Conservation (phyloP, 1,284 basidiomycete species). For the Filobasidium uniguttulatum region DNA sequence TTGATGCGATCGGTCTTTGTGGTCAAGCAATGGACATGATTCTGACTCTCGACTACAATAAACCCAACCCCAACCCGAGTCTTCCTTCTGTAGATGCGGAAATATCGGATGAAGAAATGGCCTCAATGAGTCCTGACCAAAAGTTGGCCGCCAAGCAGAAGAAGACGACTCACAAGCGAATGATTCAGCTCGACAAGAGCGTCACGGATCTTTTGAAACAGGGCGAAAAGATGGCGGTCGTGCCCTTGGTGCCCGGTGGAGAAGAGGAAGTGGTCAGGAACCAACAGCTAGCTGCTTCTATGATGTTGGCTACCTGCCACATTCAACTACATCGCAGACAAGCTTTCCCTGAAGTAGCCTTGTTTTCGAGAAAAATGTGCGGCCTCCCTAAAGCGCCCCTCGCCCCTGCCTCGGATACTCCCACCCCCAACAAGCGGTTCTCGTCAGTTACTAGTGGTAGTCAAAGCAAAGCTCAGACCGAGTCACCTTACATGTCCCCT, state of each 20-base stretch:
- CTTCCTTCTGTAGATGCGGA: not conserved
- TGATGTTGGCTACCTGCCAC: slow-evolving; percentile 30
- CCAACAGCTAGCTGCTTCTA: slow-evolving; percentile 29
- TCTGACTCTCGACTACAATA: slow-evolving; percentile 25
- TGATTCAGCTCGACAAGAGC: slow-evolving; percentile 28
- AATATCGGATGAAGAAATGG: slow-evolving; percentile 13
- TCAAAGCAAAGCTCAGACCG: no score
- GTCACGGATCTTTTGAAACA: slow-evolving; percentile 30
- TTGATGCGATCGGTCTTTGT: slow-evolving; percentile 27
- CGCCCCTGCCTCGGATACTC: no score
- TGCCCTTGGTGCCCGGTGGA: slow-evolving; percentile 33
- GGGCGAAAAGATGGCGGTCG: slow-evolving; percentile 26
- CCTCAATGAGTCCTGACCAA: not conserved
- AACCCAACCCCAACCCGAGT: slow-evolving; percentile 10
- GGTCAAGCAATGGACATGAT: slow-evolving; percentile 26
- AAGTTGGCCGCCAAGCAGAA: slow-evolving; percentile 7
- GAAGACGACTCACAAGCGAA: slow-evolving; percentile 15
- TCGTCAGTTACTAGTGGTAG: no score
- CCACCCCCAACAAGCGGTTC: no score
- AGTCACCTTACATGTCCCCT: no score
- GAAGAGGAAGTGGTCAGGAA: slow-evolving; percentile 37
- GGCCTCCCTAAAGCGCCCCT: slow-evolving; percentile 28
- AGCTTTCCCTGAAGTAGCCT: slow-evolving; percentile 36
- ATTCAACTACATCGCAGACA: slow-evolving; percentile 35
- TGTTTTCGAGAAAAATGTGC: slow-evolving; percentile 35